Percentiles rank a stretch among this genome's conserved stretches.
phyloP scores from a whole-genome alignment of 2,329 filamentous ascomycete species.

The Cladobotryum mycophilum region DNA sequence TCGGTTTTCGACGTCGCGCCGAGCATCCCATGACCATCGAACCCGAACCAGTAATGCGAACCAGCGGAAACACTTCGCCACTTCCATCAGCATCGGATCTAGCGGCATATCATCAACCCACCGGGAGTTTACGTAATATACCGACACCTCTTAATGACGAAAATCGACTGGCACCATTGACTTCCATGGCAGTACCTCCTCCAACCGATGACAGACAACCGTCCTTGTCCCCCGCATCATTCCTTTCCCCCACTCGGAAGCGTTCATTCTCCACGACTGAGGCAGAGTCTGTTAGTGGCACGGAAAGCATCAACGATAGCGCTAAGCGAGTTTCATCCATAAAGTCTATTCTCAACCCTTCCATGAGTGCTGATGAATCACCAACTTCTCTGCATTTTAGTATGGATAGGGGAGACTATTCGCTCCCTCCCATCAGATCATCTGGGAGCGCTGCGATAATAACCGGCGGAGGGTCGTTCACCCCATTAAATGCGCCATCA shows the following conservation, averaged over 20 bases:
- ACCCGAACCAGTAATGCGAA: slow-evolving; percentile 38
- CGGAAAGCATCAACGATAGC: slow-evolving; percentile 38
- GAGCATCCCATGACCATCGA: slow-evolving; percentile 41
- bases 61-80: slow-evolving; percentile 39
- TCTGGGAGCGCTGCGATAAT: slow-evolving; percentile 34
- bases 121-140: slow-evolving; percentile 31
- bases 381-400: slow-evolving; percentile 24
- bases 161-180: slow-evolving; percentile 52
- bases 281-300: slow-evolving; percentile 36
- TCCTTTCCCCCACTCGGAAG: slow-evolving; percentile 56
- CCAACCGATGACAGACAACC: slow-evolving; percentile 45
- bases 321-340: slow-evolving; percentile 66
- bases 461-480: slow-evolving; percentile 33
- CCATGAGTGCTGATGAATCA: slow-evolving; percentile 21
- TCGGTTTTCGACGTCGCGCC: slow-evolving; percentile 48
- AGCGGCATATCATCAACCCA: slow-evolving; percentile 45
- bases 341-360: slow-evolving; percentile 66
- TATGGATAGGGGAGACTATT: slow-evolving; percentile 33
- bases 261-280: slow-evolving; percentile 60
- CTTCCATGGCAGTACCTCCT: slow-evolving; percentile 36
- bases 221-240: slow-evolving; percentile 55
- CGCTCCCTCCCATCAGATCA: slow-evolving; percentile 37
- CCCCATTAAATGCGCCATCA: slow-evolving; percentile 24
- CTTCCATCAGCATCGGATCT: slow-evolving; percentile 40
- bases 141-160: slow-evolving; percentile 44